Base-by-base conservation (phyloP, 129 eudicot species). In the Tanacetum coccineum region DNA sequence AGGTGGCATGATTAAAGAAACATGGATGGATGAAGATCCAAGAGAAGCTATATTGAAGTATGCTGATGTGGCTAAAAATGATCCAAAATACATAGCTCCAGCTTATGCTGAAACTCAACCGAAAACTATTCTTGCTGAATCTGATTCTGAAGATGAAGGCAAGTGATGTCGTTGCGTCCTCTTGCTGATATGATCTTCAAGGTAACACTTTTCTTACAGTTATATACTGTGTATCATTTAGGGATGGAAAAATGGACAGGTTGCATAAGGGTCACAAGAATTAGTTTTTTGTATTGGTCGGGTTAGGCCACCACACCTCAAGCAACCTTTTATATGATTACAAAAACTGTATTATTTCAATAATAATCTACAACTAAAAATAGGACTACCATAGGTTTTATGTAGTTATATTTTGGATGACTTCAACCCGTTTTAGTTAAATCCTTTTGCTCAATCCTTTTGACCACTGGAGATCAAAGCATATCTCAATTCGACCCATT, bases 1-100 rank as follows among this genome's bases (percentile, higher is more conserved):
- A 89, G 99, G 99, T 44, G 99, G 99, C 54, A 63, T 89, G 95
- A 82, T 94, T 21, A 89, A 94, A 72, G 99, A 94, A 76, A 89
- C 97, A 49, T 94, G 99, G 99, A 89, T 89, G 99, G 99, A 94
- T 6, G 99, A 94, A 83, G 99, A 94, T 72, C 99, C 99, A 28
- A 83, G 97, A 78, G 99, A 94, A 76, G 99, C 99, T 52, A 94
- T 94, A 47, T 71, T 94, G 54, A 94, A 94, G 77, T 83, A 89
- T 79, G 99, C 99, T 42, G 99, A 94, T 59, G 93, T 70, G 62
- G 99, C 99, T 42, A 84, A 80, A 45, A 94, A 94, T 76, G 99
- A 94, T 32, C 99, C 99, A 0, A 94, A 89, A 42, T 94, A 62
- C 75, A 94, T 94, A 5, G 95, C 95, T 64, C 99, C 99, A 1